Percentiles rank a stretch among this genome's conserved stretches.
Evolutionary conservation across 768 basidiomycete species (phyloP).

Genomic region (Cystobasidium tubakii): DNA sequence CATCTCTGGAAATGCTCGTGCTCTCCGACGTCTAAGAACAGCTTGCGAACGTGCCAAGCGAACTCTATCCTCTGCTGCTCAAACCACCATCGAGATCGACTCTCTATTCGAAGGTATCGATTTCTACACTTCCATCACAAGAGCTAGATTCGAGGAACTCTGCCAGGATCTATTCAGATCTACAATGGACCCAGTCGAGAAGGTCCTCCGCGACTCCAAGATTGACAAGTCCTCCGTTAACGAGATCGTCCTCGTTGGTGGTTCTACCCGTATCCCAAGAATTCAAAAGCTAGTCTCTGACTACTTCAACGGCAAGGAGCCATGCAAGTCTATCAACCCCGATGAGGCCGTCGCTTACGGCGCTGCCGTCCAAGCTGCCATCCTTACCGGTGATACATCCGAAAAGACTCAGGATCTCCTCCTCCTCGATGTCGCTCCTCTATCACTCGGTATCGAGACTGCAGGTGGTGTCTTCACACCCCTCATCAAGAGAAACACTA

Average conservation of each 20-base stretch:
- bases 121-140: slow-evolving; percentile 96
- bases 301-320: slow-evolving; percentile 95
- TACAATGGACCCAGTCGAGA: slow-evolving; percentile 92
- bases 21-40: slow-evolving; percentile 91
- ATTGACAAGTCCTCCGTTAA: slow-evolving; percentile 93
- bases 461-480: slow-evolving; percentile 99
- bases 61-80: slow-evolving; percentile 90
- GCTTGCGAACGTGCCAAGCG: slow-evolving; percentile 99
- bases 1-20: slow-evolving; percentile 83
- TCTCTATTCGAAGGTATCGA: slow-evolving; percentile 96
- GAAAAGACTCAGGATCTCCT: slow-evolving; percentile 96
- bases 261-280: slow-evolving; percentile 96
- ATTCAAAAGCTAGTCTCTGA: slow-evolving; percentile 96
- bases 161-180: slow-evolving; percentile 92
- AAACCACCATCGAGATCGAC: slow-evolving; percentile 96
- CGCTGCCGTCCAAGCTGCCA: slow-evolving; percentile 96
- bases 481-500: slow-evolving; percentile 97
- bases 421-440: slow-evolving; percentile 84
- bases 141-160: slow-evolving; percentile 94
- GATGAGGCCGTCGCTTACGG: slow-evolving; percentile 98
- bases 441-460: slow-evolving; percentile 93
- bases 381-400: slow-evolving; percentile 93
- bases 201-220: slow-evolving; percentile 95
- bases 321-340: slow-evolving; percentile 98
- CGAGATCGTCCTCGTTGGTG: slow-evolving; percentile 96